These are phyloP conservation scores for Aspergillus vadensis DNA, from an alignment of 2,329 filamentous ascomycete genomes.

Conservation along the genomic window DNA sequence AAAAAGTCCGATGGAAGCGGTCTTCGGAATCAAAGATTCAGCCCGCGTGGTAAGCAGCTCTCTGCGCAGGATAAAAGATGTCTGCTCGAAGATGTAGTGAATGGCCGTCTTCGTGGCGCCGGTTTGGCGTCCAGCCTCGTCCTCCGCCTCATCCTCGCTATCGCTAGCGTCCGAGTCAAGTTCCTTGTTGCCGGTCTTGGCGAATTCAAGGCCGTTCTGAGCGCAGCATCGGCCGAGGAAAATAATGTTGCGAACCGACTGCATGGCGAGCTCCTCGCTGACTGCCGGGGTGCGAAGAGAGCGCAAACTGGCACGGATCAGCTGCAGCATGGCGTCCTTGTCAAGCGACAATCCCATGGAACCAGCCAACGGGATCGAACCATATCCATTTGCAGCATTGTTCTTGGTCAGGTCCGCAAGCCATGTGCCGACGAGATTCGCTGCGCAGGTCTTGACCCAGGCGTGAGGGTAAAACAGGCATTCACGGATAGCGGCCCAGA, in stretches of 20 bases:
- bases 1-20: constrained; percentile 72
- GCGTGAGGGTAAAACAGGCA: constrained; percentile 72
- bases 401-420: constrained; percentile 75
- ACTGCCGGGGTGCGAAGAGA: constrained; percentile 65
- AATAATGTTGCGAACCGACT: constrained; percentile 77
- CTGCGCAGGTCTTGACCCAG: constrained; percentile 74
- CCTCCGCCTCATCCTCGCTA: constrained; percentile 49
- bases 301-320: constrained; percentile 59
- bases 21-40: constrained; percentile 70
- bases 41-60: constrained; percentile 66
- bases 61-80: constrained; percentile 76
- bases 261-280: constrained; percentile 73
- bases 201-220: constrained; percentile 55
- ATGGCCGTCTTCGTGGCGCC: constrained; percentile 55
- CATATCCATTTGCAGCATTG: constrained; percentile 56
- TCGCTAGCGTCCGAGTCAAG: constrained; percentile 41
- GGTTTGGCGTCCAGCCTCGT: constrained; percentile 35
- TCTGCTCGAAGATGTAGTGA: constrained; percentile 74
- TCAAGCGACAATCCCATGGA: constrained; percentile 71
- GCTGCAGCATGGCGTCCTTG: constrained; percentile 62
- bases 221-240: constrained; percentile 72
- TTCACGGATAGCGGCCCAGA: constrained; percentile 71
- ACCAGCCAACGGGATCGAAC: constrained; percentile 64
- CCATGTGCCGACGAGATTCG: constrained; percentile 73
- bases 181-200: constrained; percentile 44